Conservation (phyloP, 1,284 basidiomycete species). For the Boletellus deceptivus region DNA sequence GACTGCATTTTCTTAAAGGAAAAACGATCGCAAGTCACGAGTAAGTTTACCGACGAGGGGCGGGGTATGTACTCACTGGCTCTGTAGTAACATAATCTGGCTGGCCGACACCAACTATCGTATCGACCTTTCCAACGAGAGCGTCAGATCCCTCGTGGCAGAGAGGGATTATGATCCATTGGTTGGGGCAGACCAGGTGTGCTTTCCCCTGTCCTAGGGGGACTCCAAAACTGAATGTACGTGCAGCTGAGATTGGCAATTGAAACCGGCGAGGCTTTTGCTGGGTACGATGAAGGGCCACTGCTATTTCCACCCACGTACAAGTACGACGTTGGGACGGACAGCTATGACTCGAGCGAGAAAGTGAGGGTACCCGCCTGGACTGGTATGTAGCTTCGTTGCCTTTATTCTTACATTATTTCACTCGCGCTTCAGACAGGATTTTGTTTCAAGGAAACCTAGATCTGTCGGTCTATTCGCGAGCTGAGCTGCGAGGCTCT, state of each 20-base stretch:
- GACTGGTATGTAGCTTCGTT: slow-evolving; percentile 66
- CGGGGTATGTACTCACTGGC: slow-evolving; percentile 10
- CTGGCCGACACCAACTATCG: slow-evolving; percentile 96
- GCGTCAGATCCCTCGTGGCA: slow-evolving; percentile 65
- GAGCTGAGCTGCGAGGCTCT: slow-evolving; percentile 83
- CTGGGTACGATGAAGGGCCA: slow-evolving; percentile 86
- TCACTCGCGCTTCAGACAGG: slow-evolving; percentile 59
- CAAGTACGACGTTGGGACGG: slow-evolving; percentile 80
- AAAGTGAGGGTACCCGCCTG: slow-evolving; percentile 96
- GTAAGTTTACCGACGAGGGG: slow-evolving; percentile 44
- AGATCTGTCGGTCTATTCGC: slow-evolving; percentile 62
- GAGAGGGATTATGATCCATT: slow-evolving; percentile 71
- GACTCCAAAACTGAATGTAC: not conserved
- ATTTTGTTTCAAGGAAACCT: slow-evolving; percentile 83
- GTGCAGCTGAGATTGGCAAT: slow-evolving; percentile 69
- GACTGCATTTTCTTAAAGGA: slow-evolving; percentile 85
- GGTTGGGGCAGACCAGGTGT: slow-evolving; percentile 81
- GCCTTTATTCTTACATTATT: not conserved
- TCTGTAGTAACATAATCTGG: slow-evolving; percentile 82
- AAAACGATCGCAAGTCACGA: slow-evolving; percentile 89
- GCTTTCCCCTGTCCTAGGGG: slow-evolving; percentile 10
- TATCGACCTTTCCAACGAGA: slow-evolving; percentile 82
- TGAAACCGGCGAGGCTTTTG: slow-evolving; percentile 70
- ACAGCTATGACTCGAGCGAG: slow-evolving; percentile 93
- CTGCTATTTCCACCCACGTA: slow-evolving; percentile 89